A percentile compares a stretch with the other conserved stretches of the same genome.
These are phyloP conservation scores for Phytophthora nicotianae DNA, from an alignment of 352 stramenopile genomes.

Conservation along the genomic window DNA sequence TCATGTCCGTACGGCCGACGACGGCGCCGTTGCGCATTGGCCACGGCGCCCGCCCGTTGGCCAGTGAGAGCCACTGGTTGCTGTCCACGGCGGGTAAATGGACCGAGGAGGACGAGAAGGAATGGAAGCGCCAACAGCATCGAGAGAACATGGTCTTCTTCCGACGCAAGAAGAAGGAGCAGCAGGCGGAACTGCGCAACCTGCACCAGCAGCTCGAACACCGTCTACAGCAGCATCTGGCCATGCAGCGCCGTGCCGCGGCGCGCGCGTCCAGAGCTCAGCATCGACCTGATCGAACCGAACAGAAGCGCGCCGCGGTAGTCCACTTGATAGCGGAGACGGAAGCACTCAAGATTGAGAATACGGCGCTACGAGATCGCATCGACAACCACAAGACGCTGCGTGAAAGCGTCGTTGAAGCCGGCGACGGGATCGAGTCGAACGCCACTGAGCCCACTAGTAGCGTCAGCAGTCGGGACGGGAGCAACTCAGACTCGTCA, in stretches of 20 bases:
- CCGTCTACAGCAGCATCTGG: constrained; percentile 41
- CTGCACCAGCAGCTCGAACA: constrained; percentile 45
- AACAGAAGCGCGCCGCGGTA: constrained; percentile 23
- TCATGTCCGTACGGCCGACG: constrained; percentile 19
- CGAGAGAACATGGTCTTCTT: constrained; percentile 62
- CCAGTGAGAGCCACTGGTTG: constrained; percentile 50
- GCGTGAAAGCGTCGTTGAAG: constrained; percentile 14
- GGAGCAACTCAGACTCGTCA: constrained; percentile 34
- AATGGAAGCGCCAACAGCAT: constrained; percentile 56
- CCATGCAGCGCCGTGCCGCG: constrained; percentile 37
- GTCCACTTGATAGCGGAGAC: constrained; percentile 41
- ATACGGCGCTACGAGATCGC: constrained; percentile 36
- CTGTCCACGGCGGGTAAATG: constrained; percentile 47
- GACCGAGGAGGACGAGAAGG: constrained; percentile 55
- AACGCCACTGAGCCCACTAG: constrained; percentile 14
- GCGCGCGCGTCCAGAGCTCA: constrained; percentile 20
- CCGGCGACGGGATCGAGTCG: constrained; percentile 10
- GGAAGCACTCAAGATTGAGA: constrained; percentile 45
- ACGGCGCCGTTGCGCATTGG: constrained; percentile 25
- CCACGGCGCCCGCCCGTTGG: constrained; percentile 30
- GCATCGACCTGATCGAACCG: background rate
- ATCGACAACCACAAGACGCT: constrained; percentile 36
- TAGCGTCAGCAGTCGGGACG: constrained; percentile 22
- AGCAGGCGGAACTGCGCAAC: constrained; percentile 43
- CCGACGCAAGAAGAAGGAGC: constrained; percentile 56